phyloP scores from a whole-genome alignment of 129 eudicot genomes.

The Sambucus nigra region DNA sequence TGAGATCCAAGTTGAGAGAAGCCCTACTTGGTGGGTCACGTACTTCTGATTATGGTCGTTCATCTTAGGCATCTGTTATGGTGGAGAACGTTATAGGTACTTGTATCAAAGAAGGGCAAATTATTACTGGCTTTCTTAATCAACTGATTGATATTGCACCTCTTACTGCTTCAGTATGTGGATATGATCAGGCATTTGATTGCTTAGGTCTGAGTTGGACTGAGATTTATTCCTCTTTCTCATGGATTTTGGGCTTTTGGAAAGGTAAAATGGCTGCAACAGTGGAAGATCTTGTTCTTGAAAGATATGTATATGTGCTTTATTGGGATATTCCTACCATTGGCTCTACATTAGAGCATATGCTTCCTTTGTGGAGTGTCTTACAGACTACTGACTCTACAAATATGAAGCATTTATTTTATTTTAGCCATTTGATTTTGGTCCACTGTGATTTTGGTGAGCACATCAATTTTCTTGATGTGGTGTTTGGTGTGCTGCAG shows the following conservation, averaged over 20 bases:
- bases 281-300: slow-evolving; percentile 65
- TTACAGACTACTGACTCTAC: slow-evolving; percentile 33
- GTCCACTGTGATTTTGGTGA: slow-evolving; percentile 25
- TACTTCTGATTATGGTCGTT: slow-evolving; percentile 22
- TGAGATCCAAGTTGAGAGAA: slow-evolving; percentile 68
- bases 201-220: slow-evolving; percentile 44
- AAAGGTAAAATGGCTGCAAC: slow-evolving; percentile 53
- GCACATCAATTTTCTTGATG: slow-evolving; percentile 21
- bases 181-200: slow-evolving; percentile 35
- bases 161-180: slow-evolving; percentile 45
- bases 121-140: slow-evolving; percentile 35
- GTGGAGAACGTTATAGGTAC: slow-evolving; percentile 40
- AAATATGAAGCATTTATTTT: slow-evolving; percentile 42
- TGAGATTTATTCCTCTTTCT: slow-evolving; percentile 49
- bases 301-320: slow-evolving; percentile 76
- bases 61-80: slow-evolving; percentile 57
- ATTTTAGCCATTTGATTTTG: slow-evolving; percentile 47
- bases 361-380: slow-evolving; percentile 22
- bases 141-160: slow-evolving; percentile 80
- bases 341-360: slow-evolving; percentile 26
- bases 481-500: slow-evolving; percentile 46
- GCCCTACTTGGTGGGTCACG: slow-evolving; percentile 30
- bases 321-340: slow-evolving; percentile 77
- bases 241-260: slow-evolving; percentile 71
- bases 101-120: slow-evolving; percentile 34